Evolutionary conservation across 345 rosid genomes (phyloP), one percentile per base, ranked within the genome.

Genomic region (Populus simonii): DNA sequence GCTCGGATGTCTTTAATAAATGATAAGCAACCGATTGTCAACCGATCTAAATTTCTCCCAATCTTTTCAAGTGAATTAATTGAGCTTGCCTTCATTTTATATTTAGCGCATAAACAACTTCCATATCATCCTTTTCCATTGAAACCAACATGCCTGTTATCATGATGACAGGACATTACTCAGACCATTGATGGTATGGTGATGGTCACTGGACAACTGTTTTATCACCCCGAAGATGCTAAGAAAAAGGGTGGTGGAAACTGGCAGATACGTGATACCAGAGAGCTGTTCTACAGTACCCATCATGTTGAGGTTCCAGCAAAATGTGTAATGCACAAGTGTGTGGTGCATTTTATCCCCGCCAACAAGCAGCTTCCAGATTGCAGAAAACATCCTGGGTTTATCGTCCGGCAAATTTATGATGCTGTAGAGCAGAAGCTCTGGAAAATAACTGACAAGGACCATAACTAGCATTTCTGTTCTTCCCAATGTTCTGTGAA

Each of bases 191-290:
- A 85, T 73, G 94, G 93, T 73, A 79, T 74, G 74, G 70, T 91
- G 87, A 91, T 89, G 94, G 97, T 96, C 61, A 86, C 90, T 63
- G 99, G 98, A 71, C 99, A 96, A 75, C 91, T 97, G 97, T 96
- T 94, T 84, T 92, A 93, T 83, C 97, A 97, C 65, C 98, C 99
- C 27, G 98, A 93, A 80, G 98, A 92, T 84, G 97, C 99, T 33
- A 97, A 89, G 80, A 88, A 77, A 77, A 94, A 89, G 78, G 98
- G 95, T 7, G 98, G 98, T 38, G 97, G 99, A 77, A 94, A 85
- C 81, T 96, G 99, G 99, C 89, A 84, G 76, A 90, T 91, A 18
- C 79, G 82, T 74, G 98, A 96, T 81, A 91, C 93, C 2, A 80
- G 98, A 61, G 97, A 96, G 80, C 87, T 96, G 66, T 93, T 96